Evolutionary conservation across 768 basidiomycete genomes (phyloP).

Genomic region (Sporobolomyces roseus): DNA sequence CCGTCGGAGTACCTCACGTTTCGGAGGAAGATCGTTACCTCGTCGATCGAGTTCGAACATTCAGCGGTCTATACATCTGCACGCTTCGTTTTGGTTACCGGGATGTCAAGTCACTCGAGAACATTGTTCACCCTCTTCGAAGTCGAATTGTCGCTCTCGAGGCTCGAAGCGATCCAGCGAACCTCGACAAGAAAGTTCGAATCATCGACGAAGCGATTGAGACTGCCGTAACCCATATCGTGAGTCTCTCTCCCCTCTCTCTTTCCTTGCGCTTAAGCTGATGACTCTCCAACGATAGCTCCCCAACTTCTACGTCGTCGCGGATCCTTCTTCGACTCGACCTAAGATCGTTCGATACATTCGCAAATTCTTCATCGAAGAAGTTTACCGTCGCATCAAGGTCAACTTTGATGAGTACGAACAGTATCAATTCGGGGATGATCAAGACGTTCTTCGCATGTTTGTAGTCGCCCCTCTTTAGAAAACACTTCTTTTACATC

Average conservation of each 20-base stretch:
- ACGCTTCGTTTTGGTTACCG: constrained; percentile 56
- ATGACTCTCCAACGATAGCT: constrained; percentile 48
- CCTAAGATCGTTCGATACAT: constrained; percentile 50
- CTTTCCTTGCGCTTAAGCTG: not conserved
- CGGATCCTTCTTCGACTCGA: constrained; percentile 39
- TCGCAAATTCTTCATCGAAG: constrained; percentile 59
- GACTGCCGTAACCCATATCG: constrained; percentile 58
- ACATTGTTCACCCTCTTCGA: constrained; percentile 50
- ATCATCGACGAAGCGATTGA: constrained; percentile 53
- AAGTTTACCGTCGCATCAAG: constrained; percentile 59
- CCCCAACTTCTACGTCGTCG: constrained; percentile 60
- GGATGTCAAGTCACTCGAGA: constrained; percentile 57
- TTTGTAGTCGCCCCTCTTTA: constrained; percentile 15
- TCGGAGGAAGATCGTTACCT: constrained; percentile 54
- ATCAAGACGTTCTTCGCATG: constrained; percentile 18
- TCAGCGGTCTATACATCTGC: constrained; percentile 52
- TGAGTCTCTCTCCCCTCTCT: constrained; percentile 47
- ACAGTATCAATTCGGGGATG: constrained; percentile 16
- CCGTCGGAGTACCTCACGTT: constrained; percentile 57
- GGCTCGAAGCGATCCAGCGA: constrained; percentile 49
- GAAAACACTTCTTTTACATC: not conserved
- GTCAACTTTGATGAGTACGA: constrained; percentile 37
- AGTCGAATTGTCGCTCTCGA: constrained; percentile 58
- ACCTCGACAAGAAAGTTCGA: constrained; percentile 48
- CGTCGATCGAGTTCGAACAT: constrained; percentile 58